phyloP scores from a whole-genome alignment of 2,329 filamentous ascomycete genomes.

The Pseudogymnoascus sp. region DNA sequence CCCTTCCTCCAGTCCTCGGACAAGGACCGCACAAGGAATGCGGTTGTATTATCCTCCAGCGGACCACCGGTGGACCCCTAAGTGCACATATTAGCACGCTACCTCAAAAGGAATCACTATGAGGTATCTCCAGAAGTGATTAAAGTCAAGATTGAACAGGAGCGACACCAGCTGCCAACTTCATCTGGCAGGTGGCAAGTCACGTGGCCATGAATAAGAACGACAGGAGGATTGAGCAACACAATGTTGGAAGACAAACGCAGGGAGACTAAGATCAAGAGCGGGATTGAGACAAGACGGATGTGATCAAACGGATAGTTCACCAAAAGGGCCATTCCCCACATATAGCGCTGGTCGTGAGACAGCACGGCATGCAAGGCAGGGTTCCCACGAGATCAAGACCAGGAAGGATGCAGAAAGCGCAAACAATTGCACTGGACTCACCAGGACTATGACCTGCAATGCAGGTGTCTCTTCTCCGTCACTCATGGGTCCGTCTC shows the following conservation, averaged over 20 bases:
- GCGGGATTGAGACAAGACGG: slow-evolving; percentile 1
- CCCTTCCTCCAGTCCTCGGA: slow-evolving; percentile 71
- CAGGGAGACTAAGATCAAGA: background rate
- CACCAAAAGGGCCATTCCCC: background rate
- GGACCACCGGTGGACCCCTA: slow-evolving; percentile 88
- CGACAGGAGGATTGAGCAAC: background rate
- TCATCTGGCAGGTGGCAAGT: slow-evolving; percentile 2
- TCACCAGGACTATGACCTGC: slow-evolving; percentile 68
- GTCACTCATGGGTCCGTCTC: background rate
- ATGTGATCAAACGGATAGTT: slow-evolving; percentile 2
- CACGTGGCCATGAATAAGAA: background rate
- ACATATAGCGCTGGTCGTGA: background rate
- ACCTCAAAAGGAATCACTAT: background rate
- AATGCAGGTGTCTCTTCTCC: slow-evolving; percentile 40
- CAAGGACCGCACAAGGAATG: slow-evolving; percentile 77
- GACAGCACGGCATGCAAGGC: background rate
- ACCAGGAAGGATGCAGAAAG: background rate
- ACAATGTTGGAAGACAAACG: background rate
- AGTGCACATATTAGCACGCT: background rate
- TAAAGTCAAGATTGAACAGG: background rate
- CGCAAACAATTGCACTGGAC: slow-evolving; percentile 27
- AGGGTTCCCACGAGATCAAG: background rate
- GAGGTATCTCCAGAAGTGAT: background rate
- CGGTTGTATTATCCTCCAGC: slow-evolving; percentile 80
- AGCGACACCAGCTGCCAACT: background rate